phyloP scores from a whole-genome alignment of 2,329 filamentous ascomycete species.

The Penicillium sumatraense region DNA sequence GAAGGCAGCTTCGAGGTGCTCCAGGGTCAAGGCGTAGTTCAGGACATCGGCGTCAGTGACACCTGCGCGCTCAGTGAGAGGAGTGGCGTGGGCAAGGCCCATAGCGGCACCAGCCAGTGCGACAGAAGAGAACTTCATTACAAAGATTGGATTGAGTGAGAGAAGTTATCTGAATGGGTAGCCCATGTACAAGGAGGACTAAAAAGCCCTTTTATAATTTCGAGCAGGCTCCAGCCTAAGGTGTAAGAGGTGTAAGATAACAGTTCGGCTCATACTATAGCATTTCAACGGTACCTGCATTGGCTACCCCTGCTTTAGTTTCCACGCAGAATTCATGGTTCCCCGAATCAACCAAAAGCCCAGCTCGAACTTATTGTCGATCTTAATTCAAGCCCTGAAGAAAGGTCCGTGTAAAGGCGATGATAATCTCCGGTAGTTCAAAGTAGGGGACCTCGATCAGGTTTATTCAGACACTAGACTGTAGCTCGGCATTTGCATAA shows the following conservation, averaged over 20 bases:
- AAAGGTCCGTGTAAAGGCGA: not conserved
- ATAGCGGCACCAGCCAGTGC: constrained; percentile 10
- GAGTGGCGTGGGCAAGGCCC: constrained; percentile 10
- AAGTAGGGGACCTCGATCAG: not conserved
- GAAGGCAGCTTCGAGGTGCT: constrained; percentile 66
- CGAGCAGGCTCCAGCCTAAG: not conserved
- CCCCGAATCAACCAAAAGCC: not conserved
- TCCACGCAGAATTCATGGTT: not conserved
- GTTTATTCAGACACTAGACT: not conserved
- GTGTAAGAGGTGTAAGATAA: not conserved
- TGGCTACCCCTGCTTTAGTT: not conserved
- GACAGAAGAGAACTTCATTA: constrained; percentile 17
- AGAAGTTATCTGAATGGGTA: not conserved
- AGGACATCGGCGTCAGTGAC: constrained; percentile 23
- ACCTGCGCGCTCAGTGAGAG: constrained; percentile 11
- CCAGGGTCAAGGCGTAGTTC: constrained; percentile 43
- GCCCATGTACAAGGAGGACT: not conserved
- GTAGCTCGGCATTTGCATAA: not conserved
- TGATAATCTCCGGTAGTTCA: not conserved
- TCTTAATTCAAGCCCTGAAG: not conserved
- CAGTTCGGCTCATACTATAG: not conserved
- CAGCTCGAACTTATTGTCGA: not conserved
- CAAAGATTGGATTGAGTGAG: not conserved
- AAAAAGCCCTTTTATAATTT: not conserved
- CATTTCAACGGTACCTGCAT: not conserved